Evolutionary conservation across 805 yeast species (phyloP).

Genomic region (Starmerella cellae): DNA sequence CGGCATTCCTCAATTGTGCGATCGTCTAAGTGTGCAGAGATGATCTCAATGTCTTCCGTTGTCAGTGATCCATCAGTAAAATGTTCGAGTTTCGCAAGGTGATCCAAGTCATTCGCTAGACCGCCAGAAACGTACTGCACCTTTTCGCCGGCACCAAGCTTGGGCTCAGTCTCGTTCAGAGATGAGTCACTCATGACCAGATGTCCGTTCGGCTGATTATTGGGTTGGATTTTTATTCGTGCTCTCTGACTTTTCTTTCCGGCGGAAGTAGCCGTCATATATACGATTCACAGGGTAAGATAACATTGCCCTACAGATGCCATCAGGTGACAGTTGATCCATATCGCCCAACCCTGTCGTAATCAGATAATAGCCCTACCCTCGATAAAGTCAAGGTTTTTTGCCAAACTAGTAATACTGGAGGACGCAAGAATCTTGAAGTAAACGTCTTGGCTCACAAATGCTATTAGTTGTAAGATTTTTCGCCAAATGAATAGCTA

Average conservation of each 20-base stretch:
- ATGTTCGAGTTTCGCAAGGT: constrained; percentile 4
- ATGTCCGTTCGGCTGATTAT: not conserved
- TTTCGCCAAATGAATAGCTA: too few species aligned
- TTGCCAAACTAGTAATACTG: not conserved
- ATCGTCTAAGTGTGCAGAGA: constrained; percentile 20
- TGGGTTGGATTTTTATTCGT: not conserved
- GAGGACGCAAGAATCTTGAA: too few species aligned
- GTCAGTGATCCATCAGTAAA: constrained; percentile 6
- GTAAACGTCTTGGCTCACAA: too few species aligned
- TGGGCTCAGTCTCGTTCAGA: not conserved
- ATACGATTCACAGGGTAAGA: too few species aligned
- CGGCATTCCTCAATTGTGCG: constrained; percentile 29
- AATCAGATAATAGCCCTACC: not conserved
- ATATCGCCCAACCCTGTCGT: not conserved
- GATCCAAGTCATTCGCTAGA: not conserved
- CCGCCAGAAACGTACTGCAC: not conserved
- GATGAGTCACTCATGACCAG: constrained; percentile 1
- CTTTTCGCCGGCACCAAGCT: not conserved
- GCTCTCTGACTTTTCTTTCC: not conserved
- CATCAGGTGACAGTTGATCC: too few species aligned
- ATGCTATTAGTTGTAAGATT: too few species aligned
- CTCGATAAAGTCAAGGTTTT: not conserved
- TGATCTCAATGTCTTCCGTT: constrained; percentile 13
- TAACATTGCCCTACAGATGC: too few species aligned
- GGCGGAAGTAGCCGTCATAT: not conserved